Conservation (phyloP, 2,329 filamentous ascomycete genomes). For the Ceratocystis cacaofunesta region DNA sequence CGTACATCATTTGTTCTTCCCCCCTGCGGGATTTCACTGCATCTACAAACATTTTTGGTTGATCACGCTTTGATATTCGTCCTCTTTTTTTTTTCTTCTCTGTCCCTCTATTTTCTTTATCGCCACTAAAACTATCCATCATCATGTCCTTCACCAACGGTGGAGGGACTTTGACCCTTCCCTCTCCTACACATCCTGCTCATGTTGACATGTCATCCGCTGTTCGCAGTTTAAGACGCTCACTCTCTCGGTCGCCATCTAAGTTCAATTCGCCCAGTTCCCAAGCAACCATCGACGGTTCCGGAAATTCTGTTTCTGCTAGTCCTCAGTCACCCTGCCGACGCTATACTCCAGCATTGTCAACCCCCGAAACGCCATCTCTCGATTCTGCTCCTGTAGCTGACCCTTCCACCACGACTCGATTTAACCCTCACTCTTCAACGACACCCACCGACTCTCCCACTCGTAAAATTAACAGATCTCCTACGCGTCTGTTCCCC, state of each 20-base stretch:
- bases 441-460: conserved; percentile 17
- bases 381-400: conserved; percentile 2
- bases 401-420: not conserved
- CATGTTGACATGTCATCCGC: conserved; percentile 70
- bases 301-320: conserved; percentile 40
- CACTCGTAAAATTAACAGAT: conserved; percentile 19
- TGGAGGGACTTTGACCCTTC: conserved; percentile 65
- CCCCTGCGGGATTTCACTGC: not conserved
- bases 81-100: conserved; percentile 2
- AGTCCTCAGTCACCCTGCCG: conserved; percentile 39
- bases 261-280: conserved; percentile 41
- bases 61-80: not conserved
- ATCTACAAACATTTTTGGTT: conserved; percentile 3
- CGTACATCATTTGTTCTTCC: not conserved
- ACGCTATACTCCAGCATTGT: conserved; percentile 23
- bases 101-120: not conserved
- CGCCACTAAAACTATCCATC: conserved; percentile 12
- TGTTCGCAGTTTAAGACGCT: conserved; percentile 70
- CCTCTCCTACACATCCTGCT: conserved; percentile 71
- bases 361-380: conserved; percentile 9
- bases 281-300: conserved; percentile 24
- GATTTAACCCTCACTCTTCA: conserved; percentile 11
- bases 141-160: conserved; percentile 45
- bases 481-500: conserved; percentile 14
- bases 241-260: conserved; percentile 84